Conservation (phyloP, 164 flowering plant genomes). For the Umbellularia californica region DNA sequence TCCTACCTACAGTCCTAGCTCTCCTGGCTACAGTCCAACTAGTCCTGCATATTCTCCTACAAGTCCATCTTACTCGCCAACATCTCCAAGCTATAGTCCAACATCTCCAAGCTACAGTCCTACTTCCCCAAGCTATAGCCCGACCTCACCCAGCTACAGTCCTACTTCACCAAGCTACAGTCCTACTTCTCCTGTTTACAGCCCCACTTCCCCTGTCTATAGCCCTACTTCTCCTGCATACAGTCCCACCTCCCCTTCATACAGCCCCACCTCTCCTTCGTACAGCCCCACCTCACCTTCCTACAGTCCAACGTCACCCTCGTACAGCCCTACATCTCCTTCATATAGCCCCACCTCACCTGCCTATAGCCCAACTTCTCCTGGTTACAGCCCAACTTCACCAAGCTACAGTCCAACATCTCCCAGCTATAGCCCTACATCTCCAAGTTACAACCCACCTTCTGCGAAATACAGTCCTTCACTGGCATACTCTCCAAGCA, state of each 20-base stretch:
- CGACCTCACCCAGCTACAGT: conserved; percentile 81
- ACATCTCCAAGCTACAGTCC: conserved; percentile 84
- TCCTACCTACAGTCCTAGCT: conserved; percentile 85
- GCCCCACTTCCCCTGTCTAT: conserved; percentile 86
- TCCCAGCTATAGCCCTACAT: conserved; percentile 72
- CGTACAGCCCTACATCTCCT: conserved; percentile 95
- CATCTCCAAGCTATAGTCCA: conserved; percentile 72
- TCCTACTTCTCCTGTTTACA: conserved; percentile 81
- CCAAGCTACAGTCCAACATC: conserved; percentile 81
- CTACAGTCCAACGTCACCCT: conserved; percentile 90
- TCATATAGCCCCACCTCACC: conserved; percentile 89
- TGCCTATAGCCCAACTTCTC: conserved; percentile 79
- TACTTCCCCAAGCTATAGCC: conserved; percentile 78
- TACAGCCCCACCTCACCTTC: conserved; percentile 95
- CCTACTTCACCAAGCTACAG: conserved; percentile 87
- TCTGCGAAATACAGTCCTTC: conserved; percentile 59
- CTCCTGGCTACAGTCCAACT: conserved; percentile 89
- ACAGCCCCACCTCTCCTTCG: conserved; percentile 90
- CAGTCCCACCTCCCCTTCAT: conserved; percentile 88
- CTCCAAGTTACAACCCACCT: conserved; percentile 57
- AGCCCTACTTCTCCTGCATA: conserved; percentile 89
- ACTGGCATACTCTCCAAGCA: conserved; percentile 83
- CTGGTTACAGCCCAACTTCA: conserved; percentile 79
- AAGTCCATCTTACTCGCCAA: conserved; percentile 78
- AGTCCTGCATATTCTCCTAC: conserved; percentile 91